Percentiles rank a stretch among this genome's conserved stretches.
These are phyloP conservation scores for Cyberlindnera maclurae DNA, from an alignment of 805 yeast genomes.

Conservation along the genomic window DNA sequence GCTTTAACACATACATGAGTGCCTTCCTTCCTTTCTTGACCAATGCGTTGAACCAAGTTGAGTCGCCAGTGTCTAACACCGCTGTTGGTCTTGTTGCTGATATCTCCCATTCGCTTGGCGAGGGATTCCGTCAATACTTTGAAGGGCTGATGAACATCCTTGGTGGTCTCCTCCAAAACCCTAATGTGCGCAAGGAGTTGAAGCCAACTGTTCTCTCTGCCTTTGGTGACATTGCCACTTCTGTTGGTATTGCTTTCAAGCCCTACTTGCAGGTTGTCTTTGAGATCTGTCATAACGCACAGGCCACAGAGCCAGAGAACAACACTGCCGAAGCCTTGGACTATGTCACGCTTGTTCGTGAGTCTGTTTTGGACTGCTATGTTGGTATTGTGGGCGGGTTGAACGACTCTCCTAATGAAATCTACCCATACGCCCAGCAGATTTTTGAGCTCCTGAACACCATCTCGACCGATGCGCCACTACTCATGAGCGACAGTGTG, in stretches of 20 bases:
- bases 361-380: constrained; percentile 90
- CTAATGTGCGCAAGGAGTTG: constrained; percentile 67
- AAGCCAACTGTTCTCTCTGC: constrained; percentile 86
- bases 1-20: constrained; percentile 70
- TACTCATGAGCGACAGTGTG: constrained; percentile 60
- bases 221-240: constrained; percentile 92
- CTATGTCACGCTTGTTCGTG: constrained; percentile 63
- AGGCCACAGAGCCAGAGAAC: constrained; percentile 56
- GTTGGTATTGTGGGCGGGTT: constrained; percentile 95
- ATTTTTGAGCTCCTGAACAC: constrained; percentile 63
- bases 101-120: constrained; percentile 82
- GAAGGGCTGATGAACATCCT: constrained; percentile 78
- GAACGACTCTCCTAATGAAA: constrained; percentile 55
- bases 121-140: constrained; percentile 63
- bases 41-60: constrained; percentile 73
- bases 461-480: constrained; percentile 51
- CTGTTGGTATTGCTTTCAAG: constrained; percentile 70
- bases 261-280: constrained; percentile 76
- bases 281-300: constrained; percentile 66
- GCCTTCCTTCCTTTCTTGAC: constrained; percentile 78
- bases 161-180: constrained; percentile 63
- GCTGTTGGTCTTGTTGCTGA: constrained; percentile 96
- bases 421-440: constrained; percentile 58
- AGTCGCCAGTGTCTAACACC: constrained; percentile 75
- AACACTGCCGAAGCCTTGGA: constrained; percentile 69